Percentiles rank a stretch among this genome's conserved stretches.
These are phyloP conservation scores for Phylloporus rhodoxanthus DNA, from an alignment of 768 basidiomycete species.

Conservation along the genomic window DNA sequence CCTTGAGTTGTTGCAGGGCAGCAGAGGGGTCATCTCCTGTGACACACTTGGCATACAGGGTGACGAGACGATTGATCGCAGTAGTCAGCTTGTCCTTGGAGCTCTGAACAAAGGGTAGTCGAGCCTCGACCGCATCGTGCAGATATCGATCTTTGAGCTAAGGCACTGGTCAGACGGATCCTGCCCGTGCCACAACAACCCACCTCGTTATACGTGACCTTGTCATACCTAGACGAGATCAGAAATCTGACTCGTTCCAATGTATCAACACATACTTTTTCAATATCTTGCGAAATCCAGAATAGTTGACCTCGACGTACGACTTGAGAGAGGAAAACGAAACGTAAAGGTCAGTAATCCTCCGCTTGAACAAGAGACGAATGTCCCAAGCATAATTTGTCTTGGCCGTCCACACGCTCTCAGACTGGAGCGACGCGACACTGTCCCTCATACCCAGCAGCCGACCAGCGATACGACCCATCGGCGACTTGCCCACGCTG, in stretches of 20 bases:
- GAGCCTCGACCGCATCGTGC: slow-evolving; percentile 58
- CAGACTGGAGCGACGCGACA: slow-evolving; percentile 36
- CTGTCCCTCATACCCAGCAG: slow-evolving; percentile 50
- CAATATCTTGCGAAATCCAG: slow-evolving; percentile 90
- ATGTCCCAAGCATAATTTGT: slow-evolving; percentile 81
- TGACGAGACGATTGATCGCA: slow-evolving; percentile 52
- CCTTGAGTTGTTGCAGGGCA: slow-evolving; percentile 76
- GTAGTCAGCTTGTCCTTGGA: slow-evolving; percentile 60
- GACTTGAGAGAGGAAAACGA: slow-evolving; percentile 70
- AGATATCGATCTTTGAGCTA: slow-evolving; percentile 78
- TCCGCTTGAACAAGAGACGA: slow-evolving; percentile 81
- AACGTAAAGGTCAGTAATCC: slow-evolving; percentile 79
- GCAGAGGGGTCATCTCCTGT: slow-evolving; percentile 59
- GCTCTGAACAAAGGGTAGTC: slow-evolving; percentile 59
- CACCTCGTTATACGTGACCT: slow-evolving; percentile 73
- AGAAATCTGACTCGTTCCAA: not conserved
- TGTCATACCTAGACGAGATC: slow-evolving; percentile 68
- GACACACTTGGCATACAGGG: slow-evolving; percentile 82
- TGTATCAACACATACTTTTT: slow-evolving; percentile 65
- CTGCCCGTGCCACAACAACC: slow-evolving; percentile 1
- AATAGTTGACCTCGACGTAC: slow-evolving; percentile 88
- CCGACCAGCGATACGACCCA: slow-evolving; percentile 40
- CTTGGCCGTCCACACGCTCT: slow-evolving; percentile 71
- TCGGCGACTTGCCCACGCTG: slow-evolving; percentile 31
- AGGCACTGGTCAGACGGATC: not conserved